These are phyloP conservation scores for Penicillium odoratum DNA, from an alignment of 495 filamentous ascomycete species.

Conservation along the genomic window DNA sequence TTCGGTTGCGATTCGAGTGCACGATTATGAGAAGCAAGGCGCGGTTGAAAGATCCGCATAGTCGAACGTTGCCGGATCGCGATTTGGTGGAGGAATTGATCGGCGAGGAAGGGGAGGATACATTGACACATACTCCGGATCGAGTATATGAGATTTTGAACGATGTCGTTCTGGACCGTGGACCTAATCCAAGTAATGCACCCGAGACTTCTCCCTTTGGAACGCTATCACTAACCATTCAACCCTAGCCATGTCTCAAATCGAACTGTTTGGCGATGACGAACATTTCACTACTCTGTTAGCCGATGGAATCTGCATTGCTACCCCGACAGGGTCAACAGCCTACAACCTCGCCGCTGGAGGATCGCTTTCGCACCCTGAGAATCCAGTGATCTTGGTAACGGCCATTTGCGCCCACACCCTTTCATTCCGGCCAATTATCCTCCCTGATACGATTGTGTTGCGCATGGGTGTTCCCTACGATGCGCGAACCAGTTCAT, in stretches of 20 bases:
- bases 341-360: slow-evolving; percentile 97
- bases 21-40: slow-evolving; percentile 85
- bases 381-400: slow-evolving; percentile 94
- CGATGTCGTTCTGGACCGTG: slow-evolving; percentile 86
- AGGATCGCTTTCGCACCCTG: slow-evolving; percentile 91
- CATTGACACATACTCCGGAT: slow-evolving; percentile 77
- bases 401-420: slow-evolving; percentile 97
- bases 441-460: slow-evolving; percentile 92
- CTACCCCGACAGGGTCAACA: slow-evolving; percentile 90
- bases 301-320: slow-evolving; percentile 86
- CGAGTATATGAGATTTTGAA: slow-evolving; percentile 87
- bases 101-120: slow-evolving; percentile 77
- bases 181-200: slow-evolving; percentile 79
- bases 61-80: slow-evolving; percentile 31
- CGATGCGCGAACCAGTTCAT: slow-evolving; percentile 81
- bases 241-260: slow-evolving; percentile 72
- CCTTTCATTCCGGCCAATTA: slow-evolving; percentile 91
- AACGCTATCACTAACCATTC: slow-evolving; percentile 4
- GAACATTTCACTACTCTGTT: slow-evolving; percentile 88
- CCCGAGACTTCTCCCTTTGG: slow-evolving; percentile 1
- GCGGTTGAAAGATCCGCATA: slow-evolving; percentile 26
- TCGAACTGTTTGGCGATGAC: slow-evolving; percentile 92
- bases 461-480: slow-evolving; percentile 90
- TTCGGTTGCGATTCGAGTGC: slow-evolving; percentile 87
- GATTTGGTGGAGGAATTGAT: slow-evolving; percentile 91